Base-by-base conservation (phyloP, 75 land plant genomes). In the Chamaecyparis obtusa region DNA sequence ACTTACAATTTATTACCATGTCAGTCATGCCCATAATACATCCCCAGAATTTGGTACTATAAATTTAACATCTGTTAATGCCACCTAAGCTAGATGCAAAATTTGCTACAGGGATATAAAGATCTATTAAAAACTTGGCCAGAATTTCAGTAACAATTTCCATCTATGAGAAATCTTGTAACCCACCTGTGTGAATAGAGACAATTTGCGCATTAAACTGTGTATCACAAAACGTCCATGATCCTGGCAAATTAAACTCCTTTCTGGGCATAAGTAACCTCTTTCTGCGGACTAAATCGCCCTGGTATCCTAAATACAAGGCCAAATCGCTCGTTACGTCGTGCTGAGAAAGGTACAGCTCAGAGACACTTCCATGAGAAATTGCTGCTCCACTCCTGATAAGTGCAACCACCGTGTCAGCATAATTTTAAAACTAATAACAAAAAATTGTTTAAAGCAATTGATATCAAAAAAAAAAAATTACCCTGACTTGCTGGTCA, bases 261-360 rank as follows among this genome's bases (percentile, higher is more conserved):
- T 90, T 91, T 55, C 83, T 90, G 1, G 92, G 87, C 95, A 94
- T 94, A 9, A 94, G 44, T 74, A 94, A 79, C 74, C 95, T 86
- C 85, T 54, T 90, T n/a, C 91, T 79, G 2, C 82, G 69, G 33
- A 86, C 89, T 57, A 90, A 11, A 3, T 43, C 17, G 10, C 83
- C 91, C 2, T 24, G 84, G 55, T 77, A 88, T 75, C 83, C 87
- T 46, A 90, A 3, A 75, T 92, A 85, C 83, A 92, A 87, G 84
- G 94, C 93, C 82, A 94, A 89, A 83, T 94, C 95, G 87, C 95
- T 86, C 77, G 92, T 57, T 3, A 91, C 89, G 87, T 94, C 94
- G 83, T 94, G 95, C 39, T 94, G 95, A 60, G 88, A 87, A 30
- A 91, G 90, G 36, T 83, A 92, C 36, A 94, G 82, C 64, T 91